Percentiles rank a stretch among this genome's conserved stretches.
Conservation (phyloP, 2,329 filamentous ascomycete species). For the Cladosporium cucumerinum region DNA sequence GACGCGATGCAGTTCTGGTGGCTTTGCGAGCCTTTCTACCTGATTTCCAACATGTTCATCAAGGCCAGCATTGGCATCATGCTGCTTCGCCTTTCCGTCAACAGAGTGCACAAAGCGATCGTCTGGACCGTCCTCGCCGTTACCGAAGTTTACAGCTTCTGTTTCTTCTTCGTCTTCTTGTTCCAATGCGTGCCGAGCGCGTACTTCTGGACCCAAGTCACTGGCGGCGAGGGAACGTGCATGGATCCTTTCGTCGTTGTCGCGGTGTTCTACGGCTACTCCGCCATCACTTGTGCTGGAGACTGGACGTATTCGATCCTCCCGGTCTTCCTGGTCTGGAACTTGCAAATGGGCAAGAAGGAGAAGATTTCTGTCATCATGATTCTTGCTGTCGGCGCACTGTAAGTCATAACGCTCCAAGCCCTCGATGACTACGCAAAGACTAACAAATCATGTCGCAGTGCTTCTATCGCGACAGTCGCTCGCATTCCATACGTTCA, state of each 20-base stretch:
- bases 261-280: conserved; percentile 19
- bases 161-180: conserved; percentile 23
- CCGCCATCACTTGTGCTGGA: conserved; percentile 19
- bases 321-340: conserved; percentile 31
- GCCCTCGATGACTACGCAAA: background rate
- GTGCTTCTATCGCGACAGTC: conserved; percentile 21
- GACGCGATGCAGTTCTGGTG: conserved; percentile 30
- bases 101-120: conserved; percentile 13
- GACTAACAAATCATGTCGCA: conserved; percentile 4
- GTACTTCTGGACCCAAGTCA: conserved; percentile 22
- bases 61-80: conserved; percentile 23
- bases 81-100: conserved; percentile 21
- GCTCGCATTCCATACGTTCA: conserved; percentile 20
- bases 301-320: conserved; percentile 27
- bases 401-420: conserved; percentile 19
- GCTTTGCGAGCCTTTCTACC: conserved; percentile 32
- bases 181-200: conserved; percentile 20
- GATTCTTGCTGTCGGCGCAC: conserved; percentile 32
- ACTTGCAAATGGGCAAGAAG: conserved; percentile 28
- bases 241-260: conserved; percentile 14
- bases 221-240: conserved; percentile 19
- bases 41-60: conserved; percentile 23
- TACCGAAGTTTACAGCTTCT: conserved; percentile 20
- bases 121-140: conserved; percentile 18
- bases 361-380: conserved; percentile 32